Percentiles rank a stretch among this genome's conserved stretches.
These are phyloP conservation scores for Hypholoma fasciculare DNA, from an alignment of 768 basidiomycete species.

Conservation along the genomic window DNA sequence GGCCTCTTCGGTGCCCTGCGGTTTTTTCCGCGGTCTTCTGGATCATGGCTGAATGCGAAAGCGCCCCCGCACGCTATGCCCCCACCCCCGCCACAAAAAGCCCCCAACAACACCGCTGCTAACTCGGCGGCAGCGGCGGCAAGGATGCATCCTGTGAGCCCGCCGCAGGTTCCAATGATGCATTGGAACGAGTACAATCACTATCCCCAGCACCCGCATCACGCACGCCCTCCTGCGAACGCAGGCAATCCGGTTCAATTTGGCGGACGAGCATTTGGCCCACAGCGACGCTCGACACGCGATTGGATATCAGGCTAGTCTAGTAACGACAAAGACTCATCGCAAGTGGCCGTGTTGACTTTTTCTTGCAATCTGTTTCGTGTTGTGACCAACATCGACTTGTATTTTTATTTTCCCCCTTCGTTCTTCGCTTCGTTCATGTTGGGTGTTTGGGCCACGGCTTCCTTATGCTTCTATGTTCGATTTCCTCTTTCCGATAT, in stretches of 20 bases:
- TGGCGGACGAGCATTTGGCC: constrained; percentile 7
- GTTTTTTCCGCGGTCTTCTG: constrained; percentile 26
- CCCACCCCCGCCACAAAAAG: background rate
- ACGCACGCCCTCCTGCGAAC: background rate
- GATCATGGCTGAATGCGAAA: constrained; percentile 25
- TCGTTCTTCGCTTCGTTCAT: background rate
- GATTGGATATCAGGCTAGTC: constrained; percentile 12
- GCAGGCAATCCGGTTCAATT: constrained; percentile 3
- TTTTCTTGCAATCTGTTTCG: background rate
- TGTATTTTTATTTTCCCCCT: background rate
- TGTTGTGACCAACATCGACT: background rate
- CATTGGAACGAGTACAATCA: constrained; percentile 6
- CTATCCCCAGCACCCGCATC: constrained; percentile 2
- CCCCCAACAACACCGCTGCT: background rate
- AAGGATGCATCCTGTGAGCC: constrained; percentile 5
- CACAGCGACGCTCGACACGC: constrained; percentile 9
- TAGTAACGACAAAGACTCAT: too few species aligned
- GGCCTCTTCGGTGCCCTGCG: constrained; percentile 22
- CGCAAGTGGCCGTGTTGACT: background rate
- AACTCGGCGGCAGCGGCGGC: background rate
- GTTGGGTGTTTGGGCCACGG: background rate
- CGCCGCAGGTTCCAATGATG: constrained; percentile 4
- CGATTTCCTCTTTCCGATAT: background rate
- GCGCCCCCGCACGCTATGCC: background rate
- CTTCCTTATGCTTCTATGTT: background rate